Base-by-base conservation (phyloP, 148 eudicot genomes). In the Simmondsia chinensis region DNA sequence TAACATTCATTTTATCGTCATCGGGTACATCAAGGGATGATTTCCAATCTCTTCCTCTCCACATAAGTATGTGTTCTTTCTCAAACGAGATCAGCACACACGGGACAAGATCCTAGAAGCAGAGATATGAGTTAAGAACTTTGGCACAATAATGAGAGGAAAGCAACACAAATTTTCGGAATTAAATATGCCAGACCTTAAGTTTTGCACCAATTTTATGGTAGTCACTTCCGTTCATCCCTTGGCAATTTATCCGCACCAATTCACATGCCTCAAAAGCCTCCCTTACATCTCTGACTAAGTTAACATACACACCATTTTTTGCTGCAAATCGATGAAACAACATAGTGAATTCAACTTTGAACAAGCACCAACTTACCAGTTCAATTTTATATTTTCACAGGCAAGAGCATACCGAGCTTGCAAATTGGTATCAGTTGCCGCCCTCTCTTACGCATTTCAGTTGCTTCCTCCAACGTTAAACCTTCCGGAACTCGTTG, bases 261-360 rank as follows among this genome's bases (percentile, higher is more conserved):
- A 89, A 47, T 46, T 89, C 93, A 61, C 95, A 89, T 32, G 87
- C 91, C 73, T 89, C 95, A 61, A 89, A 89, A 60, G 97, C 97
- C 71, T 89, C 97, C 39, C 60, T 73, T 11, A 89, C 85, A 65
- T 76, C 43, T 39, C 65, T 65, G 14, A 58, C 84, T 21, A 84
- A 76, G 56, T 65, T 52, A 52, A 57, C 52, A 45, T 89, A 84
- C 30, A 84, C 87, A 30, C 95, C 95, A 45, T 89, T 89, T 68
- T 84, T 89, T 9, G 76, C 97, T 89, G 70, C 46, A 64, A 53
- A 19, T 22, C 39, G 7, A 46, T 38, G 15, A n/a, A 35, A 26
- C 7, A 52, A 17, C 9, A 46, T 12, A 33, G n/a, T 21, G 30
- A 42, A 16, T 33, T 2, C 19, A 9, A 35, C 17, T 42, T 22